Conservation (phyloP, 768 basidiomycete species). For the Mrakia frigida region DNA sequence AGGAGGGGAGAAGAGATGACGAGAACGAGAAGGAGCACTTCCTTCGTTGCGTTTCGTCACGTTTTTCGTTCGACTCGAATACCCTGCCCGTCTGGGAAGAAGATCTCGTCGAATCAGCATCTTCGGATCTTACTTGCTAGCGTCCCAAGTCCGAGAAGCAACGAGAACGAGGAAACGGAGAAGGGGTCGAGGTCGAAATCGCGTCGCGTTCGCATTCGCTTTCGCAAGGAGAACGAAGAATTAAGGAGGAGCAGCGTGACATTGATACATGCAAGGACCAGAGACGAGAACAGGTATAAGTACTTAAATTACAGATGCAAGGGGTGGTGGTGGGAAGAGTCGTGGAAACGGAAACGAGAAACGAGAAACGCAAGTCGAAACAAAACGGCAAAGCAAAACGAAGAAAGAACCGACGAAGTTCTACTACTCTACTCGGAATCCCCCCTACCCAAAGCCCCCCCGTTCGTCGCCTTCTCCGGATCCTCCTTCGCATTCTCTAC, state of each 20-base stretch:
- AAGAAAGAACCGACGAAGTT: background rate
- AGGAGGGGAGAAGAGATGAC: too few relatives aligned
- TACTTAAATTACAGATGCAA: background rate
- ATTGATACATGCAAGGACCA: background rate
- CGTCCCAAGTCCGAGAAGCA: too few relatives aligned
- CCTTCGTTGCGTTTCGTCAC: too few relatives aligned
- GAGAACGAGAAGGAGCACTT: too few relatives aligned
- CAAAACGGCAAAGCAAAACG: background rate
- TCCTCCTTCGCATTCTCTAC: conserved; percentile 1
- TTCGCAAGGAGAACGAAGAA: too few relatives aligned
- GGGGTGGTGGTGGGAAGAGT: background rate
- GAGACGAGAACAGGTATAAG: background rate
- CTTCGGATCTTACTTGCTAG: too few relatives aligned
- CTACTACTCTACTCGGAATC: background rate
- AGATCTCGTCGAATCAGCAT: too few relatives aligned
- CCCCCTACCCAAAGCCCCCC: background rate
- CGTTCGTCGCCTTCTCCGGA: background rate
- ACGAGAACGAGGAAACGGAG: too few relatives aligned
- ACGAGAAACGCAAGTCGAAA: background rate
- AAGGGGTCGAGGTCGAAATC: too few relatives aligned
- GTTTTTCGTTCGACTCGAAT: too few relatives aligned
- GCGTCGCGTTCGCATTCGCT: too few relatives aligned
- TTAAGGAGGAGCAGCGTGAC: background rate
- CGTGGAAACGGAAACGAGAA: background rate
- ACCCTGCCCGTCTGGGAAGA: too few relatives aligned